These are phyloP conservation scores for Delitschia confertaspora DNA, from an alignment of 495 filamentous ascomycete genomes.

Conservation along the genomic window DNA sequence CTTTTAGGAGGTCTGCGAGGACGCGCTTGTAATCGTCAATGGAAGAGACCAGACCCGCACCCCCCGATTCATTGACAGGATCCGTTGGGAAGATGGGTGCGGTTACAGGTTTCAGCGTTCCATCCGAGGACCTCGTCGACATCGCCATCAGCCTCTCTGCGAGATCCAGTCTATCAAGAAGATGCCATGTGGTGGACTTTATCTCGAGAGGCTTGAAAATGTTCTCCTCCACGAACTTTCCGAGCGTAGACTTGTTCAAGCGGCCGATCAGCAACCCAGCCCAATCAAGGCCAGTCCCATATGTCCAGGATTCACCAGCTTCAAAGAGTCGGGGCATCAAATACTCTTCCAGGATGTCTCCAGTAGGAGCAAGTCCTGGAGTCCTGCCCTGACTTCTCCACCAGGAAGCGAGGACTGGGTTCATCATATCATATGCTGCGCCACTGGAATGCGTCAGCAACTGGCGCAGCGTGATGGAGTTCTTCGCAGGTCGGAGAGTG, in stretches of 20 bases:
- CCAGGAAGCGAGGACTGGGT: slow-evolving; percentile 23
- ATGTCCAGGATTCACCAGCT: slow-evolving; percentile 44
- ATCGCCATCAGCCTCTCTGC: slow-evolving; percentile 8
- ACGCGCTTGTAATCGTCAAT: slow-evolving; percentile 17
- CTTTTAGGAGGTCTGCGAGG: slow-evolving; percentile 23
- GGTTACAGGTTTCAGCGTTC: not conserved
- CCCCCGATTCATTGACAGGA: slow-evolving; percentile 13
- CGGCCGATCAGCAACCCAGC: slow-evolving; percentile 41
- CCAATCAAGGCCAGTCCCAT: slow-evolving; percentile 46
- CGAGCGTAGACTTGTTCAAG: slow-evolving; percentile 26
- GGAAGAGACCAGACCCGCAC: slow-evolving; percentile 12
- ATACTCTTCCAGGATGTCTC: slow-evolving; percentile 28
- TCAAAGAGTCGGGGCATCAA: slow-evolving; percentile 40
- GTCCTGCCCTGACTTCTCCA: slow-evolving; percentile 10
- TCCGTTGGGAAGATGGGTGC: slow-evolving; percentile 2
- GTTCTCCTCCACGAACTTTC: slow-evolving; percentile 21
- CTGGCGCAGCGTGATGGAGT: slow-evolving; percentile 20
- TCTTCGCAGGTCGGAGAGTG: not conserved
- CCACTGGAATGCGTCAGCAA: slow-evolving; percentile 46
- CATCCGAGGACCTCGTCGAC: slow-evolving; percentile 5
- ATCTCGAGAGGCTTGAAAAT: slow-evolving; percentile 27
- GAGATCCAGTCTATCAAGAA: slow-evolving; percentile 8
- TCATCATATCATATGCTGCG: slow-evolving; percentile 38
- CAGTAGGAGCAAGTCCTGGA: slow-evolving; percentile 1
- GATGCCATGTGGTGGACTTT: slow-evolving; percentile 18